Evolutionary conservation across 1,139 yeast genomes (phyloP), one percentile per base, ranked within the genome.

Genomic region (Yamadazyma kanchanaburiensis): DNA sequence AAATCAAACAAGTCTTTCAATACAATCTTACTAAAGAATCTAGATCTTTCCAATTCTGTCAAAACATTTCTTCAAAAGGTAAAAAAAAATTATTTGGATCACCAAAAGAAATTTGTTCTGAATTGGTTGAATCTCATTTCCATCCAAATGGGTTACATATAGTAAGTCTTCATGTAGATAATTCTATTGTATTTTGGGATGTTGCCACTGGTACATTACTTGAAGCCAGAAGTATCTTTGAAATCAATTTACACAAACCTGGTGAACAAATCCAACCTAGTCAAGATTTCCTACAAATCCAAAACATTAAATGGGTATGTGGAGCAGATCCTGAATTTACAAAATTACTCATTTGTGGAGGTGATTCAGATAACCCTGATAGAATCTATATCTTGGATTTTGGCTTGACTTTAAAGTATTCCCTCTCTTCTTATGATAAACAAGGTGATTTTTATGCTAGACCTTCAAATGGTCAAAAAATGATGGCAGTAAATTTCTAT

Each of bases 71-170:
- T 16, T 74, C 68, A 29, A 60, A 72, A 2, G 68, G 74, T 5
- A 68, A 68, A 39, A 62, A 57, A 46, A 66, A 64, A 42, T 32
- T 67, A 22, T 68, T 68, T 42, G 65, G 70, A 7, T 51, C 58
- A n/a, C 51, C 60, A 4, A 65, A 64, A 34, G 63, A 55, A n/a
- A 53, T 67, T 2, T 39, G 54, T 18, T 81, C 91, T 1, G 74
- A 65, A 25, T 51, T 85, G 3, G 45, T 64, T 2, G 77, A 76
- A 31, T 80, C 96, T 0, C 65, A 77, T 24, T 91, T 86, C 75
- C 96, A 89, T 52, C 98, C 99, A 2, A 87, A 88, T 51, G 96
- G 97, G 0, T 70, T 87, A 26, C 95, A 89, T 52, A 62, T 87
- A 5, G 70, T 85, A 11, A 81, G 95, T 0, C 73, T 78, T 2